Evolutionary conservation across 306 rosid genomes (phyloP), one percentile per base, ranked within the genome.

Genomic region (Cotoneaster glaucophyllus): DNA sequence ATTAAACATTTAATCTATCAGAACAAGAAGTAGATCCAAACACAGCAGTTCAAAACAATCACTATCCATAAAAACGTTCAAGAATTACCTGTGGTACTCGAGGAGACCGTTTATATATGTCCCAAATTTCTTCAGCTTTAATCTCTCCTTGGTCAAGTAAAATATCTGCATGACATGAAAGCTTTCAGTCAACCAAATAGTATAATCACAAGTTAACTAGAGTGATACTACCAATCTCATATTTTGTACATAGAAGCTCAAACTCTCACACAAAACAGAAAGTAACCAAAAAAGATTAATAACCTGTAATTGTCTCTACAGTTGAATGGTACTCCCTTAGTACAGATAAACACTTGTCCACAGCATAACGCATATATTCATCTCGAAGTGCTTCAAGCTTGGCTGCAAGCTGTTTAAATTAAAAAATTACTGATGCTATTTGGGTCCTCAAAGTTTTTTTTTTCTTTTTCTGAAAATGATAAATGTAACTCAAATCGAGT

Each of bases 301-400:
- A 58, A 92, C 98, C 98, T 88, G 98, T 90, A 80, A 94, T 92
- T 82, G 93, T 86, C 92, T 94, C 98, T 22, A 92, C 93, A 17
- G 96, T 96, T 77, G 90, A 86, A 73, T 86, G 84, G 84, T 86
- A 85, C 71, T 94, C 97, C 79, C 85, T 83, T 73, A 94, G 81
- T 77, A 94, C 90, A 7, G 92, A 84, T 22, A 79, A 81, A 80
- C 96, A 92, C 82, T 85, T 92, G 57, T 88, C 97, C 63, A 89
- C 89, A 64, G 95, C 92, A 79, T 86, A 94, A 59, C 96, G 98
- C 93, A 94, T 83, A 80, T 92, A 94, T 87, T 91, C 98, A 84
- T 94, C 96, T 69, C 97, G 85, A 73, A 94, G 93, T 76, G 90
- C 97, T 82, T 94, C 93, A 82, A 94, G 88, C 88, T 94, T 94